Conservation (phyloP, 495 filamentous ascomycete genomes). For the Neurospora sp. region DNA sequence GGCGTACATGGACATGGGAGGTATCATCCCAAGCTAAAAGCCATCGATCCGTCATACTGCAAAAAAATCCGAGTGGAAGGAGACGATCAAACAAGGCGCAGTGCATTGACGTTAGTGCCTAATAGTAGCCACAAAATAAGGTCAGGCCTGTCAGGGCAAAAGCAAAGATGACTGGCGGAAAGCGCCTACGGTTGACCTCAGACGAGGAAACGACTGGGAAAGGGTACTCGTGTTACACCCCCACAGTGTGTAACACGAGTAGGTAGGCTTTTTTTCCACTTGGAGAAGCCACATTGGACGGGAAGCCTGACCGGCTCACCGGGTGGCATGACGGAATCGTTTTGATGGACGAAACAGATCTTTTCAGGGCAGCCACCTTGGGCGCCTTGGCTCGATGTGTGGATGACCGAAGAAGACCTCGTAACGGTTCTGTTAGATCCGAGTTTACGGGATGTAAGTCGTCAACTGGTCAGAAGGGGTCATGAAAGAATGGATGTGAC, state of each 20-base stretch:
- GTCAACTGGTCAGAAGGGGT: not conserved
- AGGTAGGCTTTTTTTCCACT: not conserved
- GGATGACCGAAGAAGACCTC: not conserved
- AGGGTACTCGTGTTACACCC: too few species aligned
- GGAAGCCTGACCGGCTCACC: not conserved
- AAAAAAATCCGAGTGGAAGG: not conserved
- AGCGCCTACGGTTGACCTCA: not conserved
- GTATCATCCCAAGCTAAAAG: not conserved
- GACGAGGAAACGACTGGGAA: not conserved
- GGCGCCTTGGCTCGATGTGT: not conserved
- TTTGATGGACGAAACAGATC: not conserved
- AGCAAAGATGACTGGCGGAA: not conserved
- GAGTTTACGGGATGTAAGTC: not conserved
- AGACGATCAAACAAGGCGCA: not conserved
- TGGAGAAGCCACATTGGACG: not conserved
- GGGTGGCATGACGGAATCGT: not conserved
- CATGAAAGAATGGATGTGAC: not conserved
- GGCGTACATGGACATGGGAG: not conserved
- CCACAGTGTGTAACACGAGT: too few species aligned
- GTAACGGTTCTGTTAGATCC: not conserved
- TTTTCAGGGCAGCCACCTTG: not conserved
- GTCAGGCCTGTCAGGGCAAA: not conserved
- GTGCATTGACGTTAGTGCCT: not conserved
- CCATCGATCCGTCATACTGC: not conserved
- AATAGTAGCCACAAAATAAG: not conserved